Evolutionary conservation across 176 grass and related monocot species (phyloP).

Genomic region (Musa schizocarpa): DNA sequence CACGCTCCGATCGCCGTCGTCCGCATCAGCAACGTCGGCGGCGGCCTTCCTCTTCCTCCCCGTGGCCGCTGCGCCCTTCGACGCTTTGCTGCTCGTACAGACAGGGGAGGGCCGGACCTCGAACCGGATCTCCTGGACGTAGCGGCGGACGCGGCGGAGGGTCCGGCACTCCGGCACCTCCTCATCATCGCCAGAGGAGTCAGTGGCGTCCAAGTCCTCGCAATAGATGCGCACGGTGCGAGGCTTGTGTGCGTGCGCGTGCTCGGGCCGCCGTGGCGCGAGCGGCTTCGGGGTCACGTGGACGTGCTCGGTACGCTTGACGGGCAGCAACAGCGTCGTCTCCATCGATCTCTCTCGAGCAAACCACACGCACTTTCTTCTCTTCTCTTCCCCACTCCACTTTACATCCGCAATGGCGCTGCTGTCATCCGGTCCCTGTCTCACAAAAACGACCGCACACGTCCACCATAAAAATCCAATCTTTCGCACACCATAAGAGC

Average conservation of each 20-base stretch:
- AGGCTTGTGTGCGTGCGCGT: neutral
- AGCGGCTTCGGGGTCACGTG: constrained; percentile 35
- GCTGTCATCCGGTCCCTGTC: neutral
- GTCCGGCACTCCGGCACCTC: constrained; percentile 22
- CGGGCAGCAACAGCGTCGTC: neutral
- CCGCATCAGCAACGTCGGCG: neutral
- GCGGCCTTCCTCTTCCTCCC: constrained; percentile 7
- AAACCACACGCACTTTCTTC: neutral
- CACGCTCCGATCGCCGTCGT: constrained; percentile 15
- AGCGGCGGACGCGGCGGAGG: constrained; percentile 49
- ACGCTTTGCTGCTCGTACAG: neutral
- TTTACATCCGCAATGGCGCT: neutral
- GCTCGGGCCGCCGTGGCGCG: neutral
- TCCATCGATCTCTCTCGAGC: constrained; percentile 5
- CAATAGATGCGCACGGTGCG: constrained; percentile 43
- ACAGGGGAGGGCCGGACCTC: constrained; percentile 9
- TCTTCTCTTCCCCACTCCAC: neutral
- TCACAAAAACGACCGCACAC: neutral
- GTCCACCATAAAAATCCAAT: neutral
- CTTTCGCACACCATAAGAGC: neutral
- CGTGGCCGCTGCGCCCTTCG: neutral
- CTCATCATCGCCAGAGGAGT: constrained; percentile 38
- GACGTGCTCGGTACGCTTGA: constrained; percentile 64
- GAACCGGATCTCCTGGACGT: constrained; percentile 70
- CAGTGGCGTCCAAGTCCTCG: constrained; percentile 78